Evolutionary conservation across 495 filamentous ascomycete species (phyloP), one percentile per base, ranked within the genome.

Genomic region (Chaetomium tenue): DNA sequence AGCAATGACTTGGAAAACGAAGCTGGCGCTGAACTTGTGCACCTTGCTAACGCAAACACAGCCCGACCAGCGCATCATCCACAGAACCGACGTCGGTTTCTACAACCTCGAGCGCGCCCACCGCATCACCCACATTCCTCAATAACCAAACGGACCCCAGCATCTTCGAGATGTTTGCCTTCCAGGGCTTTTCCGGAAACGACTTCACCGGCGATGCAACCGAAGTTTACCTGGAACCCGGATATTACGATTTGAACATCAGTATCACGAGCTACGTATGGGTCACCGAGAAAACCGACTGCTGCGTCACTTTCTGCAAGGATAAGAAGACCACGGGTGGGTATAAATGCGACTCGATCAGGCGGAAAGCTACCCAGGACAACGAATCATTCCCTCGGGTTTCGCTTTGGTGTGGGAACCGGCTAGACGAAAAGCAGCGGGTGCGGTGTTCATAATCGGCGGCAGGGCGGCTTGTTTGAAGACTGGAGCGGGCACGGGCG

Each of bases 301-400:
- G 71, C 61, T 75, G 73, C 57, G 2, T 70, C 25, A 72, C 70
- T 0, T 72, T 70, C 50, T 75, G 73, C 40, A 26, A 42, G 30
- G 37, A 68, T 61, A 7, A 65, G 50, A 37, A 33, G 1, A 11
- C 2, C 6, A 37, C 25, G 68, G 23, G 11, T 64, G 63, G 59
- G 72, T 72, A 59, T 48, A 67, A 6, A 11, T 55, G 25, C 40
- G 71, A 28, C 20, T 50, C 46, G 2, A 5, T 11, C 2, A 47
- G 47, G 5, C 16, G 65, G 44, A 39, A 58, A 0, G 53, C 52
- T 11, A 56, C 66, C 9, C 39, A 50, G 0, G 52, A 16, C 4
- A 3, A 26, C 0, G 16, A 1, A 25, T 28, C 25, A 1, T 71
- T 74, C 42, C n/a, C 48, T 0, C 30, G 73, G 23, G 33, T 75